Evolutionary conservation across 305 asterid species (phyloP).

Genomic region (Petunia hybrid): DNA sequence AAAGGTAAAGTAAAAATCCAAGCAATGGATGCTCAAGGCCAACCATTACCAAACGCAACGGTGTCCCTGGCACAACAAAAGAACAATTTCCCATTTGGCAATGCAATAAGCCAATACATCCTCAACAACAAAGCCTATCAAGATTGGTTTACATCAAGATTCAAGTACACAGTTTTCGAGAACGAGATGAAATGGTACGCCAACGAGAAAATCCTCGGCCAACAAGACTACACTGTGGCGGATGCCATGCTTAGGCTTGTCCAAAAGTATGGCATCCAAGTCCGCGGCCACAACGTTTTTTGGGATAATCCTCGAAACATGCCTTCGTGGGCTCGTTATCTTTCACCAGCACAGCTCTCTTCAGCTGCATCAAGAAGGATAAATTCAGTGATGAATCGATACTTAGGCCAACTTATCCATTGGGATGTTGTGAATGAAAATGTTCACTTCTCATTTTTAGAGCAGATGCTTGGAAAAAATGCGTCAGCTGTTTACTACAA

Average conservation of each 20-base stretch:
- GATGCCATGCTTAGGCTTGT: slow-evolving; percentile 55
- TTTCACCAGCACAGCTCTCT: slow-evolving; percentile 46
- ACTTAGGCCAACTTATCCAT: slow-evolving; percentile 55
- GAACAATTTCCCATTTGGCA: slow-evolving; percentile 56
- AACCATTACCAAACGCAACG: slow-evolving; percentile 51
- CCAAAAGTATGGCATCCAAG: slow-evolving; percentile 37
- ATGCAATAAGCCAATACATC: slow-evolving; percentile 56
- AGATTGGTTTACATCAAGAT: slow-evolving; percentile 61
- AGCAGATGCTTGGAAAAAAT: slow-evolving; percentile 47
- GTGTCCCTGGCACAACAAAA: slow-evolving; percentile 47
- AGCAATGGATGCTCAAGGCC: slow-evolving; percentile 53
- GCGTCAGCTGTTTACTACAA: slow-evolving; percentile 42
- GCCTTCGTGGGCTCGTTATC: slow-evolving; percentile 53
- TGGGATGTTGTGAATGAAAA: slow-evolving; percentile 88
- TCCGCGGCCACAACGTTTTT: slow-evolving; percentile 74
- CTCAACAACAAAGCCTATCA: slow-evolving; percentile 50
- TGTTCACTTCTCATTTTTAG: slow-evolving; percentile 55
- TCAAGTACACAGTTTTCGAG: slow-evolving; percentile 65
- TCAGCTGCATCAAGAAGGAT: slow-evolving; percentile 45
- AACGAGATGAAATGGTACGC: slow-evolving; percentile 71
- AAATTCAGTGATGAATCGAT: slow-evolving; percentile 44
- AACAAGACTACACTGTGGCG: slow-evolving; percentile 49
- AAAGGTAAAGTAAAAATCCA: slow-evolving; percentile 57
- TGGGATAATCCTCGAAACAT: slow-evolving; percentile 59
- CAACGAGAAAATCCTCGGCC: slow-evolving; percentile 43